Evolutionary conservation across 352 stramenopile species (phyloP).

Genomic region (Aphanomyces stellatus): DNA sequence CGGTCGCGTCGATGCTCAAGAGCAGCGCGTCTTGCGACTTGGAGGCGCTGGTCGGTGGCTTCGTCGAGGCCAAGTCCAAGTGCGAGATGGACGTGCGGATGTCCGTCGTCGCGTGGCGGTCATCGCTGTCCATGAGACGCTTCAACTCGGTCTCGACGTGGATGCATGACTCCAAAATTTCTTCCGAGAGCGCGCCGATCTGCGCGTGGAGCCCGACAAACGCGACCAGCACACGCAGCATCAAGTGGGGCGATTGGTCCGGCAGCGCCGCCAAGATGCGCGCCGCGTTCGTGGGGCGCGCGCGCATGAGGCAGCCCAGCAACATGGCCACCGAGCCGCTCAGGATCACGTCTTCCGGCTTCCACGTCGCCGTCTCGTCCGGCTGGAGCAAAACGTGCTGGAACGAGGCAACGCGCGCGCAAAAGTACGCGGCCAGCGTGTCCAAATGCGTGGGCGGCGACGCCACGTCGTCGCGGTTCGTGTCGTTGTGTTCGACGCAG

Average conservation of each 20-base stretch:
- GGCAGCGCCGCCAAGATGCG: slow-evolving; percentile 37
- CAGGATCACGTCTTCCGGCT: slow-evolving; percentile 67
- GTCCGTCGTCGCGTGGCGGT: not conserved
- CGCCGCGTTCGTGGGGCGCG: slow-evolving; percentile 29
- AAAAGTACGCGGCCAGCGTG: not conserved
- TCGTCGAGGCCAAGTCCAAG: not conserved
- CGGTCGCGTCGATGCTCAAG: not conserved
- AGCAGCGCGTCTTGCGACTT: too few species aligned
- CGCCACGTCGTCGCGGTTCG: slow-evolving; percentile 38
- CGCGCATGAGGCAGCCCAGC: slow-evolving; percentile 63
- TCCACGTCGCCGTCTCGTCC: slow-evolving; percentile 29
- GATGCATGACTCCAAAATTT: slow-evolving; percentile 53
- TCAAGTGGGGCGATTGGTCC: slow-evolving; percentile 32
- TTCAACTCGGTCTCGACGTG: slow-evolving; percentile 62
- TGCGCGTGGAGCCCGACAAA: slow-evolving; percentile 73
- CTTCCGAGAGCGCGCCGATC: slow-evolving; percentile 55
- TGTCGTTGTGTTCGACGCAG: slow-evolving; percentile 45
- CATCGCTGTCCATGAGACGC: slow-evolving; percentile 18
- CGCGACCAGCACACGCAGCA: slow-evolving; percentile 44
- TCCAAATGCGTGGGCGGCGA: not conserved
- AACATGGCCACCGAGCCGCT: slow-evolving; percentile 55
- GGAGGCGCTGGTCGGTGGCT: not conserved
- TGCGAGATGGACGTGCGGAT: not conserved
- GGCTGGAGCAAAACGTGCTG: slow-evolving; percentile 8
- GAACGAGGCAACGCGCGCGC: not conserved